Evolutionary conservation across 805 yeast genomes (phyloP), one percentile per base, ranked within the genome.

Genomic region (Vanderwaltozyma verrucispora): DNA sequence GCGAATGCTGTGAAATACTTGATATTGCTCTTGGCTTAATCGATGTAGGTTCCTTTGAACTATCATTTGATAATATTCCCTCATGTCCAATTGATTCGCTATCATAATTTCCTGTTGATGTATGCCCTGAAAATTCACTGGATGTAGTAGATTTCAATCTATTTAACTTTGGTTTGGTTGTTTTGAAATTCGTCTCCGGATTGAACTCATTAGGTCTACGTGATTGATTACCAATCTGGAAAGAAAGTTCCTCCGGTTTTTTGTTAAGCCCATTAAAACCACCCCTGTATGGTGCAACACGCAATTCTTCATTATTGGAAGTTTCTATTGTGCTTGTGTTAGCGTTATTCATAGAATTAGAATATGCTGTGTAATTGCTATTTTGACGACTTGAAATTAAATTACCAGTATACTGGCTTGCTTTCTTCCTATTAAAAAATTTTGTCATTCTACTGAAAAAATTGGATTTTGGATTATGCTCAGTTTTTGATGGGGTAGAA

Each of bases 11-110:
- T 0, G 80, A 75, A 1, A 74, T 51, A 28, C 67, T 64, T 1
- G 81, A 75, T 0, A 65, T 62, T 4, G 79, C 78, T 35, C 80
- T 56, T 21, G 61, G 39, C 43, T 53, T 50, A 41, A 42, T 20
- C 16, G 41, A 32, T 7, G 37, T 27, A 11, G 44, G 38, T 3
- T 47, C 34, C 35, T 43, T 49, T 13, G 19, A 18, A 21, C 19
- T 23, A 40, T 43, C 6, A 27, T 28, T 17, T 8, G 31, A 17
- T 17, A 18, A 20, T 8, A 14, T 17, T 17, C 28, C 13, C 19
- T 30, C 31, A 18, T 39, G 42, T 14, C 36, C 26, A 43, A 30
- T 37, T 3, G 49, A 37, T 39, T 49, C 56, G 17, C 46, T 46
- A 36, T 51, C 53, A 50, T 36, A 63, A 38, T 44, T 47, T 11